Percentiles rank a stretch among this genome's conserved stretches.
Evolutionary conservation across 768 basidiomycete species (phyloP).

Genomic region (Lactifluus piperatus): DNA sequence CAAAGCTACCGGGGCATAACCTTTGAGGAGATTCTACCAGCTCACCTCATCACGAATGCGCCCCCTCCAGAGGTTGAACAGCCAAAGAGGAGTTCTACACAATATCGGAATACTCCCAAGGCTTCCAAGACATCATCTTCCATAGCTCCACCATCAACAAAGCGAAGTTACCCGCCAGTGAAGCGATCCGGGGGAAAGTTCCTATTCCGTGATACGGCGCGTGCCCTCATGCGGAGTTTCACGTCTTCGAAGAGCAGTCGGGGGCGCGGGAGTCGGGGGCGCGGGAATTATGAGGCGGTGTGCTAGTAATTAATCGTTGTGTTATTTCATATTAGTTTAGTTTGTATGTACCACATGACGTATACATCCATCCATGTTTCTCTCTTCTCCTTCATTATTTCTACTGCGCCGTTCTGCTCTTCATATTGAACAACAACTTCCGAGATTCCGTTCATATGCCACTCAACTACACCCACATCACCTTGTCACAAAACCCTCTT

Average conservation of each 20-base stretch:
- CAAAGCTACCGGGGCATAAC: conserved; percentile 11
- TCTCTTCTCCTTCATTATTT: not conserved
- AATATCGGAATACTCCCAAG: not conserved
- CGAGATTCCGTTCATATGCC: not conserved
- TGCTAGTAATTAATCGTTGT: too few species aligned
- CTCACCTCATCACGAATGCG: conserved; percentile 4
- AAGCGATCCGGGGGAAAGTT: not conserved
- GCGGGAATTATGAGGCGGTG: not conserved
- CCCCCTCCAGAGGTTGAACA: not conserved
- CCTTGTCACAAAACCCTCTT: conserved; percentile 29
- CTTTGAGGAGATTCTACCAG: conserved; percentile 4
- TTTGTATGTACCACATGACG: too few species aligned
- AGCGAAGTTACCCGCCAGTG: not conserved
- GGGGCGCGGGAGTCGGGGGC: not conserved
- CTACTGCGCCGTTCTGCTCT: too few species aligned
- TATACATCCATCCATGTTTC: too few species aligned
- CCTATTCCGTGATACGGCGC: not conserved
- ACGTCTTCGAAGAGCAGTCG: not conserved
- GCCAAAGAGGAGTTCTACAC: not conserved
- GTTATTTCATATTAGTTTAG: too few species aligned
- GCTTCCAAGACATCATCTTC: not conserved
- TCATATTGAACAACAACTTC: too few species aligned
- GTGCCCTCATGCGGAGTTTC: not conserved
- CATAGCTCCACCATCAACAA: not conserved
- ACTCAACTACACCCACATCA: conserved; percentile 8